Base-by-base conservation (phyloP, 225 moss, liverwort and hornwort genomes). In the Antitrichia curtipendula region DNA sequence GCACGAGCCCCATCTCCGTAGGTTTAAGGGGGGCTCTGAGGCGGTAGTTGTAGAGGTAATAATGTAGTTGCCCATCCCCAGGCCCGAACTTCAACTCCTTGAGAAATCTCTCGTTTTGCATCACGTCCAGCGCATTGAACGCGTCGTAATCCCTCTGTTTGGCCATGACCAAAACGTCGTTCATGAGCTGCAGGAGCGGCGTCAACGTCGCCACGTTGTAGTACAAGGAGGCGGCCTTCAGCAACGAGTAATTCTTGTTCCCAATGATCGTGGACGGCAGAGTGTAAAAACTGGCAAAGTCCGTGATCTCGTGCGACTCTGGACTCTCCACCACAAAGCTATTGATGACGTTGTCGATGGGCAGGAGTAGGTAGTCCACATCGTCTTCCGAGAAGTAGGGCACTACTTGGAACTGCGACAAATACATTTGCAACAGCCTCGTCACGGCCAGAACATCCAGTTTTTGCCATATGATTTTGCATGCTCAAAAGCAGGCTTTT, bases 21-120 rank as follows among this genome's bases (percentile, higher is more conserved):
- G 98, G 97, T 78, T 98, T 95, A 88, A 98, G 91, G 70, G 92
- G 95, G 47, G 90, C 89, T 82, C 94, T 90, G 45, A 98, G 90
- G 21, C 97, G 95, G 91, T 98, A 98, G 82, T 98, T 98, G 89
- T 98, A 98, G 40, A 98, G 95, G 80, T 98, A 98, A 88, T 98
- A 98, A 86, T 98, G 98, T 53, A 98, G 95, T 87, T 97, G 98
- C 45, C 98, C 98, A 70, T 98, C 98, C 64, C 98, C 98, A 36
- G 98, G 97, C 47, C 98, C 98, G 47, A 97, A 98, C 84, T 98
- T 98, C 92, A 98, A 90, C 88, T 97, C 98, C 93, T 97, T 98
- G 52, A 98, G 91, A 85, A 97, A 96, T 27, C 94, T 96, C 86
- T 98, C 96, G 87, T 98, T 98, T 36, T 98, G 97, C 98, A 98